Evolutionary conservation across 495 filamentous ascomycete genomes (phyloP), one percentile per base, ranked within the genome.

Genomic region (Tuber umbilicatum): DNA sequence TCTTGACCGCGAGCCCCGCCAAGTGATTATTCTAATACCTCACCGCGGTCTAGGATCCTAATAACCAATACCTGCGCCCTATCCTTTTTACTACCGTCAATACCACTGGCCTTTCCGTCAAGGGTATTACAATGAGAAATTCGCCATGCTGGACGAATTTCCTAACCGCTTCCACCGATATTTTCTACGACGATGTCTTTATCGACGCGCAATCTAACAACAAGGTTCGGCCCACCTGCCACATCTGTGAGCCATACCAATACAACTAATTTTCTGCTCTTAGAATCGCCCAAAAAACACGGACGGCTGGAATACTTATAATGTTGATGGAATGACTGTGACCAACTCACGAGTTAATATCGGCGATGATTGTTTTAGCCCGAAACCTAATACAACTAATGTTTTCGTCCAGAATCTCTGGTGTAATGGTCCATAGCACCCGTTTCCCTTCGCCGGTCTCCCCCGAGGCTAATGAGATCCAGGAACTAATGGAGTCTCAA

Each of bases 101-200:
- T 55, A 86, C 87, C 6, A 89, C 87, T 0, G 84, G 86, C 21
- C 74, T 89, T 10, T 85, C 83, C 2, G 85, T 89, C 27, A 85
- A 87, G 70, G 87, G 88, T 31, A 87, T 89, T 75, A 87, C 86
- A 7, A 83, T 88, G 75, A 84, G 87, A 72, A 87, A 88, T 80
- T 88, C 87, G 5, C 87, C 88, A 0, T 88, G 87, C 82, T 89
- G 88, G 87, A 88, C 86, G 10, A 89, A 86, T 75, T 89, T 89
- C 73, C 85, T 89, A 40, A 85, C 89, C 14, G 83, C 84, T 16
- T 86, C 85, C 75, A 86, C 87, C 60, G 84, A 87, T 69, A 80
- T 89, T 70, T 85, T 84, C 35, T 86, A 88, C 64, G 84, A 86
- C 67, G 82, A 88, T 78, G 85, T 89, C 0, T 85, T 81, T 27